Conservation (phyloP, 1,284 basidiomycete genomes). For the Gymnopus androsaceus region DNA sequence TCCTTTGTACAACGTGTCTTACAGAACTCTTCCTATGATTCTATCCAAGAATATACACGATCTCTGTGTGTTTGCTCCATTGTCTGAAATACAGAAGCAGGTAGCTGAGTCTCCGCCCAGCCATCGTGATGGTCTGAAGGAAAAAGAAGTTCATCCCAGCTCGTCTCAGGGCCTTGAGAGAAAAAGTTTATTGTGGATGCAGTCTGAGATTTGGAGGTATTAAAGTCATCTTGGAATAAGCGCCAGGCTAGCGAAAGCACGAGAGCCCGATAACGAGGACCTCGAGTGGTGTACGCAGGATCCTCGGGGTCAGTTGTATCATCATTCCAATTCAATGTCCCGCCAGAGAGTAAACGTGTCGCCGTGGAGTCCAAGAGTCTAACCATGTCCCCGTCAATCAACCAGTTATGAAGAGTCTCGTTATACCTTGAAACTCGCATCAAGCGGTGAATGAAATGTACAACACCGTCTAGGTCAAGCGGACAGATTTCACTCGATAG, state of each 20-base stretch:
- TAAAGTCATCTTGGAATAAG: not conserved
- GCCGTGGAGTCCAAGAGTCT: not conserved
- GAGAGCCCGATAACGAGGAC: not conserved
- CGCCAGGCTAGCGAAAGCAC: not conserved
- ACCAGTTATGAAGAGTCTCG: not conserved
- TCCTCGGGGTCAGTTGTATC: not conserved
- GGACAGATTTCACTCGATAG: not conserved
- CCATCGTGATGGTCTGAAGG: not conserved
- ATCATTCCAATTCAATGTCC: not conserved
- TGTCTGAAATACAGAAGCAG: not conserved
- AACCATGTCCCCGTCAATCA: not conserved
- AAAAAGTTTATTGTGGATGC: not conserved
- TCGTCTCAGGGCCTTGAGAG: not conserved
- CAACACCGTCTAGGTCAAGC: not conserved
- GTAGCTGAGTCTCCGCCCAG: not conserved
- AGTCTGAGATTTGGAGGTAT: not conserved
- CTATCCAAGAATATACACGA: not conserved
- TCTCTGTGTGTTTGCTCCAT: not conserved
- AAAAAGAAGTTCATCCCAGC: not conserved
- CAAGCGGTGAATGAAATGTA: constrained; percentile 2
- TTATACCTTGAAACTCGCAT: not conserved
- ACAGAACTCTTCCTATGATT: not conserved
- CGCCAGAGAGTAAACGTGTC: not conserved
- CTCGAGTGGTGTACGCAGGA: not conserved
- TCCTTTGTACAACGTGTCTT: no score